Evolutionary conservation across 2,329 filamentous ascomycete species (phyloP).

Genomic region (Coniochaeta sp.): DNA sequence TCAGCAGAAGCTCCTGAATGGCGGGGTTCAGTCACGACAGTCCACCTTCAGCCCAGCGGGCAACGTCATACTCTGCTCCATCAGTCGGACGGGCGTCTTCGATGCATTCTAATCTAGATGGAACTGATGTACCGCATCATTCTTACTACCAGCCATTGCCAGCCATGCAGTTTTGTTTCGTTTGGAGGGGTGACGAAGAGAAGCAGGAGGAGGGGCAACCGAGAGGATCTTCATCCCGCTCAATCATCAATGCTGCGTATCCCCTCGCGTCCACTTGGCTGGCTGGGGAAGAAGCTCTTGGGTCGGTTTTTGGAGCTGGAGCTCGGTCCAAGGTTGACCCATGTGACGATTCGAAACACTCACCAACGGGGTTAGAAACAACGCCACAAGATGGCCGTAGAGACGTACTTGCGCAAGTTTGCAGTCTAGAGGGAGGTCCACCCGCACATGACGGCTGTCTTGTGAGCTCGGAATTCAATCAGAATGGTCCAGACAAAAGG

Average conservation of each 20-base stretch:
- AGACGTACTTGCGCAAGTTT: not conserved
- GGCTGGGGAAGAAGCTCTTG: no score
- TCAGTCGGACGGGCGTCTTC: not conserved
- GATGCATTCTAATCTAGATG: not conserved
- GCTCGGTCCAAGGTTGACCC: not conserved
- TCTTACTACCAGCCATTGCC: no score
- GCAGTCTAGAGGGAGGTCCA: slow-evolving; percentile 1
- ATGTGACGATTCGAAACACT: slow-evolving; percentile 1
- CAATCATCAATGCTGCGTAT: no score
- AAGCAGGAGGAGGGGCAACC: not conserved
- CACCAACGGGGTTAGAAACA: not conserved
- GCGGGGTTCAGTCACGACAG: not conserved
- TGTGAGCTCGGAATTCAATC: not conserved
- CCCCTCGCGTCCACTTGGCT: not conserved
- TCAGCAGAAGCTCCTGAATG: not conserved
- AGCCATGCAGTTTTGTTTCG: no score
- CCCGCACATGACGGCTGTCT: not conserved
- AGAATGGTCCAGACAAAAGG: not conserved
- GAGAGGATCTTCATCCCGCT: not conserved
- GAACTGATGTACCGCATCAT: not conserved
- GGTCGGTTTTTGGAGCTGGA: no score
- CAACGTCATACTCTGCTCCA: not conserved
- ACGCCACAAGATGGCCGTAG: no score
- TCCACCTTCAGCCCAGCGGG: not conserved
- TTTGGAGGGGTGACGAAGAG: not conserved